These are phyloP conservation scores for Vaucheria bursata DNA, from an alignment of 352 stramenopile genomes.

Conservation along the genomic window DNA sequence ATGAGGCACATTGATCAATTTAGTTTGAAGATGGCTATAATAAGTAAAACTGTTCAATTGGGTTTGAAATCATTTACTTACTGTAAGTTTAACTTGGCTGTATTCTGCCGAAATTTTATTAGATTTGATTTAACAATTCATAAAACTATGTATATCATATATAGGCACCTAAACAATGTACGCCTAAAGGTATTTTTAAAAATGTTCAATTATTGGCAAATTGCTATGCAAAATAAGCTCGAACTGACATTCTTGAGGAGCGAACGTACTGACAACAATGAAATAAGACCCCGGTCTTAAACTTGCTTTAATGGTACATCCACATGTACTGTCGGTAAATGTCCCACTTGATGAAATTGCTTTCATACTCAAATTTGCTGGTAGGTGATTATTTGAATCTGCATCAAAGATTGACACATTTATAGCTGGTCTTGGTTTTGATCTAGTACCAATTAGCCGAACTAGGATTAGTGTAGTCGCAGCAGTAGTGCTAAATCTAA, in stretches of 20 bases:
- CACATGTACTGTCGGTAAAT: slow-evolving; percentile 21
- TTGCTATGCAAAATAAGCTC: slow-evolving; percentile 32
- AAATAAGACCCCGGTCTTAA: slow-evolving; percentile 27
- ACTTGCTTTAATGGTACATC: slow-evolving; percentile 1
- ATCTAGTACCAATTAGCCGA: slow-evolving; percentile 11
- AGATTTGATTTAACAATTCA: no score
- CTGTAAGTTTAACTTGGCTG: no score
- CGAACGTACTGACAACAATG: slow-evolving; percentile 23
- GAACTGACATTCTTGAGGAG: slow-evolving; percentile 23
- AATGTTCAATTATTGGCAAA: no score
- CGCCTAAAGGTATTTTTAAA: no score
- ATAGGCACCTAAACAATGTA: no score
- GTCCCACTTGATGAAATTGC: slow-evolving; percentile 10
- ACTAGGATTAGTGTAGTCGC: slow-evolving; percentile 12
- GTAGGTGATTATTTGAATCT: background rate
- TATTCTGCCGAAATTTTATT: no score
- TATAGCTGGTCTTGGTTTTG: slow-evolving; percentile 15
- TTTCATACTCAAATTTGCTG: slow-evolving; percentile 15
- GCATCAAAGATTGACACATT: slow-evolving; percentile 26
- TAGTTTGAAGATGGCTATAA: no score
- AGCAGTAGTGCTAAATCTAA: background rate
- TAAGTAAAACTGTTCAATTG: no score
- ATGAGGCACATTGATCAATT: no score
- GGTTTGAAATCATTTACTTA: no score
- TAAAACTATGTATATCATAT: no score